Percentiles rank a stretch among this genome's conserved stretches.
phyloP scores from a whole-genome alignment of 331 rosid genomes.

The Cydonia oblonga region DNA sequence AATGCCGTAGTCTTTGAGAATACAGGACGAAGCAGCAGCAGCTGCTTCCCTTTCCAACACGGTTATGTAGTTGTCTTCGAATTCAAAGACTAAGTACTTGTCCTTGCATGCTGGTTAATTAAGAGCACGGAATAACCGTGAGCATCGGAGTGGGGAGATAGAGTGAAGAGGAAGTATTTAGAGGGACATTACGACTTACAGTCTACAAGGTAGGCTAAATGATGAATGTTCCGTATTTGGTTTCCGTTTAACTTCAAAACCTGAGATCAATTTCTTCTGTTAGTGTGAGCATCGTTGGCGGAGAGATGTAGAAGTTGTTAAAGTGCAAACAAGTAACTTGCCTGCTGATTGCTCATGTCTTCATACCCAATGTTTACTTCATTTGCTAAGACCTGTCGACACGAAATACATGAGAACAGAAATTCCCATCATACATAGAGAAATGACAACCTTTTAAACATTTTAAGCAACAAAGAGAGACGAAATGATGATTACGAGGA shows the following conservation, averaged over 20 bases:
- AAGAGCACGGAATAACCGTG: slow-evolving; percentile 12
- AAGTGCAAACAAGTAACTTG: slow-evolving; percentile 21
- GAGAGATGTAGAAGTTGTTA: not conserved
- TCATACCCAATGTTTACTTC: slow-evolving; percentile 91
- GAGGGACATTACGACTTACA: slow-evolving; percentile 41
- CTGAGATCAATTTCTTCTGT: slow-evolving; percentile 33
- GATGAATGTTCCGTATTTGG: slow-evolving; percentile 65
- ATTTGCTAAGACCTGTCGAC: slow-evolving; percentile 70
- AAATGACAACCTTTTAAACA: not conserved
- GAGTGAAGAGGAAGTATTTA: not conserved
- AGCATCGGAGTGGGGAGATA: slow-evolving; percentile 2
- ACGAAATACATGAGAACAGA: slow-evolving; percentile 4
- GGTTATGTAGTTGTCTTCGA: slow-evolving; percentile 71
- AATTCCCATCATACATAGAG: not conserved
- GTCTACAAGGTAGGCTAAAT: slow-evolving; percentile 83
- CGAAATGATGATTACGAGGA: not conserved
- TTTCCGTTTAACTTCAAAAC: slow-evolving; percentile 75
- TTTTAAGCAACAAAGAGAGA: not conserved
- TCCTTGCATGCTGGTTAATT: slow-evolving; percentile 63
- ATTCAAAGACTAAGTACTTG: slow-evolving; percentile 65
- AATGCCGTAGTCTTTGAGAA: slow-evolving; percentile 77
- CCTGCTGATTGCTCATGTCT: slow-evolving; percentile 95
- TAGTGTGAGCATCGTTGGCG: not conserved
- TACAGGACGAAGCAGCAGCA: slow-evolving; percentile 46
- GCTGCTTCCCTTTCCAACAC: slow-evolving; percentile 74